Evolutionary conservation across 169 alveolate species (phyloP).

Genomic region (Eimeria praecox): DNA sequence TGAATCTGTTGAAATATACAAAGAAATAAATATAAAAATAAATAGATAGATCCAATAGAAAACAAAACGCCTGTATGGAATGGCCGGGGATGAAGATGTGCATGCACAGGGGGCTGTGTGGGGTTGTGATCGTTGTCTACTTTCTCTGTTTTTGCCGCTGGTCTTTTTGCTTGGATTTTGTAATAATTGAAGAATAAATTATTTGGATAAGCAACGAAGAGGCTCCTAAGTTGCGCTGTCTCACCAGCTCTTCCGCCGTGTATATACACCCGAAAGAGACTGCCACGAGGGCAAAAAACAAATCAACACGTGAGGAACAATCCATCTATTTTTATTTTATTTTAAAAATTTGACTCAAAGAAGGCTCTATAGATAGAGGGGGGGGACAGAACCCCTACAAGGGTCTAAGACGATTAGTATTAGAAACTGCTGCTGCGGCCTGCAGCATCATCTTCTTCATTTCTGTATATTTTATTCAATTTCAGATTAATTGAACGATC

Average conservation of each 20-base stretch:
- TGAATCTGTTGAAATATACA: background rate
- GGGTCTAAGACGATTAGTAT: too few species aligned
- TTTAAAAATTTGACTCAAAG: too few species aligned
- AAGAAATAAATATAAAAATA: background rate
- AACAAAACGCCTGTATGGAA: too few species aligned
- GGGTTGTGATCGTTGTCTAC: background rate
- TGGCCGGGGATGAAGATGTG: background rate
- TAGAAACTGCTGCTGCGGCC: too few species aligned
- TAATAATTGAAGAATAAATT: background rate
- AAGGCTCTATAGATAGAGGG: too few species aligned
- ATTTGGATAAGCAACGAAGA: background rate
- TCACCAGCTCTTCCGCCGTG: background rate
- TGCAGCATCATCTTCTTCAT: too few species aligned
- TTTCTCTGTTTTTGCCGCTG: background rate
- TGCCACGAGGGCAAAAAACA: background rate
- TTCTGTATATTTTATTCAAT: too few species aligned
- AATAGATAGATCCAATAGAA: background rate
- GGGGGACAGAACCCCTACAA: too few species aligned
- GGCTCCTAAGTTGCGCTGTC: background rate
- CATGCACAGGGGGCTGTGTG: slow-evolving; percentile 4
- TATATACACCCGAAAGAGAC: background rate
- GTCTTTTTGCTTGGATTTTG: too few species aligned
- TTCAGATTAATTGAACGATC: too few species aligned
- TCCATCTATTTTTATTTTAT: background rate
- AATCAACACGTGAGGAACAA: background rate